Evolutionary conservation across 2,329 filamentous ascomycete genomes (phyloP).

Genomic region (Amesomyces nigricolor): DNA sequence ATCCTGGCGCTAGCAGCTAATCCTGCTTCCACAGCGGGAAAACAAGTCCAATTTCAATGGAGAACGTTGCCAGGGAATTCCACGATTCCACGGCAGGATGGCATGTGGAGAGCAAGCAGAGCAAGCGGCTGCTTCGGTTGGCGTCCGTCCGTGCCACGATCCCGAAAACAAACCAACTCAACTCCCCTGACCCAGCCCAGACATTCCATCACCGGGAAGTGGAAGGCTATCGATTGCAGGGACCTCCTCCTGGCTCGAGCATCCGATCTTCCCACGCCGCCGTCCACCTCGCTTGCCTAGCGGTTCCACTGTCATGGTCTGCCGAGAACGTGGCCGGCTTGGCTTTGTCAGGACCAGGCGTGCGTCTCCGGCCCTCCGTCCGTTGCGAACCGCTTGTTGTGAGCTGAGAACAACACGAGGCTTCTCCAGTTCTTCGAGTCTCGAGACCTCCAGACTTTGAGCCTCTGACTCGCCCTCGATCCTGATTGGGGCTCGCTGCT

Average conservation of each 20-base stretch:
- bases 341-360: too few relatives aligned
- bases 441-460: not conserved
- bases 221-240: constrained; percentile 6
- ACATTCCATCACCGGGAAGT: not conserved
- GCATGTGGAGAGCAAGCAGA: not conserved
- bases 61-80: not conserved
- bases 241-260: constrained; percentile 7
- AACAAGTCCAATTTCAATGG: not conserved
- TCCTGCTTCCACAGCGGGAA: not conserved
- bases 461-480: not conserved
- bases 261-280: not conserved
- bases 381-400: not conserved
- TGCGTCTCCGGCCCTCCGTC: not conserved
- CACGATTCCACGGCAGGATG: not conserved
- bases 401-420: not conserved
- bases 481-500: not conserved
- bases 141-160: not conserved
- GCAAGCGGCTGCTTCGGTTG: constrained; percentile 5
- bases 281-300: not conserved
- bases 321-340: not conserved
- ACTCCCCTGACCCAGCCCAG: not conserved
- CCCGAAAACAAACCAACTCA: not conserved
- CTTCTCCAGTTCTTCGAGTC: not conserved
- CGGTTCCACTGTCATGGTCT: not conserved
- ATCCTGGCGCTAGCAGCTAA: not conserved